Evolutionary conservation across 2,329 filamentous ascomycete genomes (phyloP).

Genomic region (Epichloe sp.): DNA sequence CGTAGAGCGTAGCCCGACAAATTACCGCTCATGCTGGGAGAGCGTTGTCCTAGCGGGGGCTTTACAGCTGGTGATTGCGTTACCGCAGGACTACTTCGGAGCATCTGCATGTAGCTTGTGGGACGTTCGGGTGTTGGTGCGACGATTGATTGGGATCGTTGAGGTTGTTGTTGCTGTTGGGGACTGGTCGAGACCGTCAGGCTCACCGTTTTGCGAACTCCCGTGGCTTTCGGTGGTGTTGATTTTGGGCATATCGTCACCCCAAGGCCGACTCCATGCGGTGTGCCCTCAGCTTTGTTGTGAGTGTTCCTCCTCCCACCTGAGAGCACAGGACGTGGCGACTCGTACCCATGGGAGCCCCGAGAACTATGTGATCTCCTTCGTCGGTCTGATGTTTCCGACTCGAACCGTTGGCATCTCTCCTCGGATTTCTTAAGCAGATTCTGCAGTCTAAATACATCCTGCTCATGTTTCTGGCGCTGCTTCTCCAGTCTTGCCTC

Average conservation of each 20-base stretch:
- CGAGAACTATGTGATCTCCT: slow-evolving; percentile 8
- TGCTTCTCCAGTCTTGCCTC: slow-evolving; percentile 24
- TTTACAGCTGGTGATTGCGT: not conserved
- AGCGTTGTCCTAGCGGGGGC: slow-evolving; percentile 7
- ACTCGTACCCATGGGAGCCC: slow-evolving; percentile 4
- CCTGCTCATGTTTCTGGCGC: slow-evolving; percentile 20
- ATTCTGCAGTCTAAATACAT: slow-evolving; percentile 19
- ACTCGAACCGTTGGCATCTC: slow-evolving; percentile 18
- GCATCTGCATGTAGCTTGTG: not conserved
- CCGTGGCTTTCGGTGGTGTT: slow-evolving; percentile 3
- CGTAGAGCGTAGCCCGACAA: slow-evolving; percentile 17
- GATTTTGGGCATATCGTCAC: not conserved
- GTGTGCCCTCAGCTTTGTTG: not conserved
- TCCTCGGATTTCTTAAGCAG: slow-evolving; percentile 24
- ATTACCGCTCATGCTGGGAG: slow-evolving; percentile 14
- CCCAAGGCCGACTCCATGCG: not conserved
- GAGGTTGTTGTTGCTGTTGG: not conserved
- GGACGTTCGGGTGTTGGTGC: not conserved
- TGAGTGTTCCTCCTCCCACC: not conserved
- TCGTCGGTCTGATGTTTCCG: slow-evolving; percentile 10
- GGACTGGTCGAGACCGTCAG: not conserved
- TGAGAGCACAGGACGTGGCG: not conserved
- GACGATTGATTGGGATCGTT: not conserved
- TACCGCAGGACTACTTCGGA: not conserved
- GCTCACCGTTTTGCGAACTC: not conserved